These are phyloP conservation scores for Carex myosuroides DNA, from an alignment of 176 grass and related monocot species.

Conservation along the genomic window DNA sequence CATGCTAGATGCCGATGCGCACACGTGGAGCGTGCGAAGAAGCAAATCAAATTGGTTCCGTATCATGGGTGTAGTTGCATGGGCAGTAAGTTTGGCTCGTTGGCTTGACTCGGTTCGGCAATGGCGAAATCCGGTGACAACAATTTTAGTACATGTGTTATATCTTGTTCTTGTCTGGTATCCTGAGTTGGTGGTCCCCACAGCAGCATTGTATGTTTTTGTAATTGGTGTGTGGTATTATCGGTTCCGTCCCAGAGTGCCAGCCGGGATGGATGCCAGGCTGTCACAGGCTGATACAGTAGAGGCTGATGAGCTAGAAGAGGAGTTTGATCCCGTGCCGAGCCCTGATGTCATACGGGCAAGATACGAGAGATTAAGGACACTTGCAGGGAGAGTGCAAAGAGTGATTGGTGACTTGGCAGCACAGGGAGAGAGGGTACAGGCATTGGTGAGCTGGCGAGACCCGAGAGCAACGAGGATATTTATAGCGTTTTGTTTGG, in stretches of 20 bases:
- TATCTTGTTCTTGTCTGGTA: slow-evolving; percentile 27
- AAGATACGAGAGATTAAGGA: slow-evolving; percentile 73
- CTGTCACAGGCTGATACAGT: slow-evolving; percentile 94
- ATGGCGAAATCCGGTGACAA: slow-evolving; percentile 67
- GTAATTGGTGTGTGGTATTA: slow-evolving; percentile 90
- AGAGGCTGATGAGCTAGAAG: slow-evolving; percentile 81
- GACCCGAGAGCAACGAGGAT: slow-evolving; percentile 87
- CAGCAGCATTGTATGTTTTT: slow-evolving; percentile 80
- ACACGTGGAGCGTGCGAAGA: slow-evolving; percentile 86
- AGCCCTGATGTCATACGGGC: slow-evolving; percentile 25
- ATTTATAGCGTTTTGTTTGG: slow-evolving; percentile 83
- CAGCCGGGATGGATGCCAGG: slow-evolving; percentile 74
- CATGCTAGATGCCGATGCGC: slow-evolving; percentile 78
- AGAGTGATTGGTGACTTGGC: slow-evolving; percentile 86
- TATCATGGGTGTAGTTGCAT: slow-evolving; percentile 92
- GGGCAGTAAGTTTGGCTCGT: slow-evolving; percentile 83
- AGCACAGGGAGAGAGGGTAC: slow-evolving; percentile 89
- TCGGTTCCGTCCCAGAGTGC: slow-evolving; percentile 66
- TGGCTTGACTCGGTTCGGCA: slow-evolving; percentile 67
- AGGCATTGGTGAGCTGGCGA: slow-evolving; percentile 96
- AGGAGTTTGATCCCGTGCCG: slow-evolving; percentile 82
- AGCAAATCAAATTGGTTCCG: slow-evolving; percentile 99
- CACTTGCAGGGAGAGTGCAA: slow-evolving; percentile 70
- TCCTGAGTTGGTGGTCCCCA: slow-evolving; percentile 90
- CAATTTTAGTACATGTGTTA: slow-evolving; percentile 58